Conservation (phyloP, 345 rosid species). For the Gossypium bickii region DNA sequence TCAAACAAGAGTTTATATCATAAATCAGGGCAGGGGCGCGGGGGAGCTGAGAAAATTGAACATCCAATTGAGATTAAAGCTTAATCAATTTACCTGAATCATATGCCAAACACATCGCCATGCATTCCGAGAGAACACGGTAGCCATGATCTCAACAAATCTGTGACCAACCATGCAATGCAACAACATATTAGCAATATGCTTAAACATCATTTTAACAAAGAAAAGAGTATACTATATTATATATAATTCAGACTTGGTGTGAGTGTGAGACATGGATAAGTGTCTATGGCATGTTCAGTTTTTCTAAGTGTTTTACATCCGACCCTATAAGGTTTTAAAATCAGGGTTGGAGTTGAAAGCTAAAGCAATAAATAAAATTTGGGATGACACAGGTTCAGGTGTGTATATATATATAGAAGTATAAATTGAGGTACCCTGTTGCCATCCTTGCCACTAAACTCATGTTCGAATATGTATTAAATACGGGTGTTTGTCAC, state of each 20-base stretch:
- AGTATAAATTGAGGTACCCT: too few species aligned
- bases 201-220: not conserved
- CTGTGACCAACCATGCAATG: slow-evolving; percentile 31
- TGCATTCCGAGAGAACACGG: slow-evolving; percentile 82
- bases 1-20: not conserved
- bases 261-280: too few species aligned
- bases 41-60: not conserved
- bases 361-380: too few species aligned
- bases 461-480: not conserved
- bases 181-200: not conserved
- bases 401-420: too few species aligned
- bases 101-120: slow-evolving; percentile 97
- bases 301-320: too few species aligned
- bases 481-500: not conserved
- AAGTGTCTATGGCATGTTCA: too few species aligned
- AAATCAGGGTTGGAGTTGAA: too few species aligned
- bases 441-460: too few species aligned
- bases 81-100: slow-evolving; percentile 58
- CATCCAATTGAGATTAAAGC: not conserved
- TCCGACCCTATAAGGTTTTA: too few species aligned
- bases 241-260: too few species aligned
- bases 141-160: slow-evolving; percentile 97
- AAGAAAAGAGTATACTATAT: not conserved
- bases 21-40: not conserved
- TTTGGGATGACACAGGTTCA: too few species aligned